These are phyloP conservation scores for Leccinum pellstonianum DNA, from an alignment of 768 basidiomycete species.

Conservation along the genomic window DNA sequence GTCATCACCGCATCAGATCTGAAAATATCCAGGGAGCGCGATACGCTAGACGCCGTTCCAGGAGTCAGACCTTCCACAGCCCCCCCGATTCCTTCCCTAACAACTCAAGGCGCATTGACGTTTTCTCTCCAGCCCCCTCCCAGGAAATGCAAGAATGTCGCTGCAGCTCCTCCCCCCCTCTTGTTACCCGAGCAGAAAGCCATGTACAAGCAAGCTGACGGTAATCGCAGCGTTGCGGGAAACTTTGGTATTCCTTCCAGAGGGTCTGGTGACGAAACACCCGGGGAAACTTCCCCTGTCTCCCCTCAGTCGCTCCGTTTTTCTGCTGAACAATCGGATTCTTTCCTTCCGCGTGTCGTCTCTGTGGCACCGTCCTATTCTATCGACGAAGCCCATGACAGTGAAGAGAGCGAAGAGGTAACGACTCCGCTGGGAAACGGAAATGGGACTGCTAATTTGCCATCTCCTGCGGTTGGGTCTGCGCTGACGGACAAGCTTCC, in stretches of 20 bases:
- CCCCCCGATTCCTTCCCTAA: slow-evolving; percentile 21
- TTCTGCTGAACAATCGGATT: slow-evolving; percentile 2
- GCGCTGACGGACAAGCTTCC: slow-evolving; percentile 30
- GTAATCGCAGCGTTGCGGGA: slow-evolving; percentile 31
- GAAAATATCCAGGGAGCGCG: slow-evolving; percentile 41
- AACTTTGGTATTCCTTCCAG: slow-evolving; percentile 28
- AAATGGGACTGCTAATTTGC: not conserved
- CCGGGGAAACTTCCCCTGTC: slow-evolving; percentile 11
- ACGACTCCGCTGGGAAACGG: slow-evolving; percentile 1
- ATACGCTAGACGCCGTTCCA: slow-evolving; percentile 18
- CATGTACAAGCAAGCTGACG: slow-evolving; percentile 26
- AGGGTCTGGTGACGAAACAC: slow-evolving; percentile 9
- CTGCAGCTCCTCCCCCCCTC: not conserved
- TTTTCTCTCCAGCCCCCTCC: slow-evolving; percentile 38
- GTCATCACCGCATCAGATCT: slow-evolving; percentile 32
- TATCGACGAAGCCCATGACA: not conserved
- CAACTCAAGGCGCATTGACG: slow-evolving; percentile 31
- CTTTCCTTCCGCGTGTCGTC: slow-evolving; percentile 5
- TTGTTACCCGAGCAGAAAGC: slow-evolving; percentile 10
- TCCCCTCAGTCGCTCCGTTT: slow-evolving; percentile 5
- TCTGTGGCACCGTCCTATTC: not conserved
- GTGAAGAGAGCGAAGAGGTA: slow-evolving; percentile 6
- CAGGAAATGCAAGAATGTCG: slow-evolving; percentile 25
- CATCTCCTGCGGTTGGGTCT: not conserved
- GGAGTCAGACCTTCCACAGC: slow-evolving; percentile 23